Conservation (phyloP, 768 basidiomycete species). For the Suillus spraguei region DNA sequence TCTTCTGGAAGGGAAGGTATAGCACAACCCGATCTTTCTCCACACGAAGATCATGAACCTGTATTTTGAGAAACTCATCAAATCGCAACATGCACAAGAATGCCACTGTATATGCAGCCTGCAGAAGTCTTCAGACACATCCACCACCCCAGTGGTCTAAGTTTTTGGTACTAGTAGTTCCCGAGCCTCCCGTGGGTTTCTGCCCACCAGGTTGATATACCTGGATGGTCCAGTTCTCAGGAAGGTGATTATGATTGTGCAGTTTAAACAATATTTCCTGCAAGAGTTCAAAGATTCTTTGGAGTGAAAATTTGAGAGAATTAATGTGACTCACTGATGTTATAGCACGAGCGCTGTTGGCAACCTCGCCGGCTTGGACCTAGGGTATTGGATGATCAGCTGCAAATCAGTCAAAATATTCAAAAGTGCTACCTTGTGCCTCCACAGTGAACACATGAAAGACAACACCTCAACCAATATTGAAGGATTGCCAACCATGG, state of each 20-base stretch:
- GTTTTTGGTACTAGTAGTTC: neutral
- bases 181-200: neutral
- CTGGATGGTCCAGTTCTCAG: constrained; percentile 22
- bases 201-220: constrained; percentile 17
- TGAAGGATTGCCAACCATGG: constrained; percentile 34
- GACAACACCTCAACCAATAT: constrained; percentile 26
- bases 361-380: constrained; percentile 22
- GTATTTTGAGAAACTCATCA: too few relatives aligned
- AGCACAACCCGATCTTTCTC: too few relatives aligned
- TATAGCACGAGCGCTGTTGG: constrained; percentile 31
- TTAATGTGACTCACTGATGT: constrained; percentile 17
- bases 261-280: constrained; percentile 29
- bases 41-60: too few relatives aligned
- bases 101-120: too few relatives aligned
- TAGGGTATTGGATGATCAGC: neutral
- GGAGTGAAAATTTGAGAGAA: neutral
- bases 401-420: neutral
- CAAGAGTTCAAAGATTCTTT: neutral
- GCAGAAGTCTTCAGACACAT: too few relatives aligned
- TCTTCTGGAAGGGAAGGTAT: too few relatives aligned
- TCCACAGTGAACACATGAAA: constrained; percentile 31
- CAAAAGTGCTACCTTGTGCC: constrained; percentile 26
- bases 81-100: too few relatives aligned
- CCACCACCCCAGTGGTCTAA: neutral
- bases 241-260: constrained; percentile 28